A percentile compares a stretch with the other conserved stretches of the same genome.
Conservation (phyloP, 768 basidiomycete species). For the Leccinellum rugosiceps region DNA sequence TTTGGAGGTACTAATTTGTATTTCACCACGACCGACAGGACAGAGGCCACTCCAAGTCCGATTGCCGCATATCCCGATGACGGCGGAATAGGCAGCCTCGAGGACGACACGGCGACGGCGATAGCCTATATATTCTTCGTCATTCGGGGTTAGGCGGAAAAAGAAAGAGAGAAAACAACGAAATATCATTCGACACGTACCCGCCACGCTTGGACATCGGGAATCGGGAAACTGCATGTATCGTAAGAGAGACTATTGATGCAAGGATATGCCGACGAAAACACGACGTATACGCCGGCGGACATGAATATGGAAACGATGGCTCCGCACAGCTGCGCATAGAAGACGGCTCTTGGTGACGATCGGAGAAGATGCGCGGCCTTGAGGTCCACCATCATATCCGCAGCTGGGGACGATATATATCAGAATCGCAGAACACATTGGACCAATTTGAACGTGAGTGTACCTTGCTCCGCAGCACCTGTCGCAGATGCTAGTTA, state of each 20-base stretch:
- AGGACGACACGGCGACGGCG: neutral
- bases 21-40: slow-evolving; percentile 1
- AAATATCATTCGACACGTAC: neutral
- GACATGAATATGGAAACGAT: slow-evolving; percentile 5
- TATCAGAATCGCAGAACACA: neutral
- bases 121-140: neutral
- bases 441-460: neutral
- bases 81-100: neutral
- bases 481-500: neutral
- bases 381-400: neutral
- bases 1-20: slow-evolving; percentile 1
- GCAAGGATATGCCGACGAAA: slow-evolving; percentile 4
- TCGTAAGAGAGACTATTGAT: neutral
- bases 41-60: neutral
- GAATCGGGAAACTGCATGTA: slow-evolving; percentile 4
- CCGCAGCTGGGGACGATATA: neutral
- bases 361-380: slow-evolving; percentile 2
- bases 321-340: neutral
- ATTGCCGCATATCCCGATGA: slow-evolving; percentile 1
- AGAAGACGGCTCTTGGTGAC: neutral
- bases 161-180: neutral
- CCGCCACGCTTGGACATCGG: slow-evolving; percentile 1
- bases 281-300: neutral
- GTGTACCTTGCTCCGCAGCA: neutral
- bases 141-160: neutral